phyloP scores from a whole-genome alignment of 129 eudicot species.

The Flaveria sonorensis region DNA sequence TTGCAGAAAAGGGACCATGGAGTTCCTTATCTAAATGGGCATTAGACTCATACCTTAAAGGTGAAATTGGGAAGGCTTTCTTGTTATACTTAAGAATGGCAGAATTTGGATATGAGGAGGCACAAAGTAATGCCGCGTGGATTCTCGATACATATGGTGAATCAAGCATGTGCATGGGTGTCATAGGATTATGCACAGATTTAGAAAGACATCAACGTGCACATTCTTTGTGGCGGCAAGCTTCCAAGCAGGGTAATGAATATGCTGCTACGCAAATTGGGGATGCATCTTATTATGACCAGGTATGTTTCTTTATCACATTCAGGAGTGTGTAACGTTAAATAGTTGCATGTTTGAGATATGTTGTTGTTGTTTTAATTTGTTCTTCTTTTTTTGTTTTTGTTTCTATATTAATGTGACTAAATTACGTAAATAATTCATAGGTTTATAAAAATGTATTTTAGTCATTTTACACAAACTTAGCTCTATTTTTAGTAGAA shows the following conservation, averaged over 20 bases:
- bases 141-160: slow-evolving; percentile 91
- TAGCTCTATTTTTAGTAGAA: too few relatives aligned
- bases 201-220: slow-evolving; percentile 84
- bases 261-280: slow-evolving; percentile 95
- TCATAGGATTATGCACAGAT: slow-evolving; percentile 77
- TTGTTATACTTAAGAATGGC: slow-evolving; percentile 3
- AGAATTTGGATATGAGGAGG: slow-evolving; percentile 56
- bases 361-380: too few relatives aligned
- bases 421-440: too few relatives aligned
- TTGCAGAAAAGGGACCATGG: slow-evolving; percentile 99
- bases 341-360: too few relatives aligned
- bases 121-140: slow-evolving; percentile 99
- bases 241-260: slow-evolving; percentile 99
- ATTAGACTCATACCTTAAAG: slow-evolving; percentile 84
- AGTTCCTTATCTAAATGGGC: slow-evolving; percentile 98
- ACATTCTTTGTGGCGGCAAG: slow-evolving; percentile 96
- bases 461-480: too few relatives aligned
- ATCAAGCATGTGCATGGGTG: slow-evolving; percentile 90
- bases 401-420: too few relatives aligned
- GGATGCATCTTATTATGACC: slow-evolving; percentile 93
- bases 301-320: slow-evolving; percentile 52
- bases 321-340: not conserved
- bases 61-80: slow-evolving; percentile 88
- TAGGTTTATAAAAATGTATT: too few relatives aligned
- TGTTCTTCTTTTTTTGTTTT: too few relatives aligned